Evolutionary conservation across 257 asterid genomes (phyloP), one percentile per base, ranked within the genome.

Genomic region (Coffea canephora): DNA sequence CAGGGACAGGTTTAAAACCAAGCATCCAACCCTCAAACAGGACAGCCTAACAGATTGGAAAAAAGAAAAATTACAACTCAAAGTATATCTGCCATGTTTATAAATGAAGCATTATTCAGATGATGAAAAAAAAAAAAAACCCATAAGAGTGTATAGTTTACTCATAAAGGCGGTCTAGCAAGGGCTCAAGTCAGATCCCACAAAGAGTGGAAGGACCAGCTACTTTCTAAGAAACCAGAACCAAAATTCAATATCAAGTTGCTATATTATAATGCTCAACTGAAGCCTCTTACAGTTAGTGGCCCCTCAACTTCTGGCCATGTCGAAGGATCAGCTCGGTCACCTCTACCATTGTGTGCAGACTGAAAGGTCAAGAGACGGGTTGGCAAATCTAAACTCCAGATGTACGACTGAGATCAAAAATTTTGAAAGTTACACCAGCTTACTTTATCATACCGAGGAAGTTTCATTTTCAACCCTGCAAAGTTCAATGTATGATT

Each of bases 21-120:
- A 96, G 99, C 99, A 96, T 96, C 99, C 99, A 96, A 77, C 98
- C 99, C 88, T 96, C 99, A 61, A 96, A 96, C 76, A 96, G 84
- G 76, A 96, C 83, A 64, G 91, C 99, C 99, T 96, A 11, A 87
- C 74, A 57, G 66, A 69, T 21, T 81, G 71, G 39, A 73, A 78
- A 36, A 75, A 74, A 75, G 77, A 55, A 14, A 61, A 19, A 45
- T 21, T 23, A 57, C 70, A 64, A 78, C 70, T 61, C 27, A 43
- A 68, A 64, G 49, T 5, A 57, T 49, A 62, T 27, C 54, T 73
- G 43, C 43, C 81, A 39, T 61, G 57, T 39, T 54, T 10, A 19
- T 34, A 76, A 31, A 52, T 19, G 69, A 45, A 54, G 55, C 18
- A 25, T 49, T 11, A 8, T 27, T 12, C 45, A 46, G n/a, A n/a